Evolutionary conservation across 805 yeast genomes (phyloP), one percentile per base, ranked within the genome.

Genomic region (Wickerhamomyces sydowiorum): DNA sequence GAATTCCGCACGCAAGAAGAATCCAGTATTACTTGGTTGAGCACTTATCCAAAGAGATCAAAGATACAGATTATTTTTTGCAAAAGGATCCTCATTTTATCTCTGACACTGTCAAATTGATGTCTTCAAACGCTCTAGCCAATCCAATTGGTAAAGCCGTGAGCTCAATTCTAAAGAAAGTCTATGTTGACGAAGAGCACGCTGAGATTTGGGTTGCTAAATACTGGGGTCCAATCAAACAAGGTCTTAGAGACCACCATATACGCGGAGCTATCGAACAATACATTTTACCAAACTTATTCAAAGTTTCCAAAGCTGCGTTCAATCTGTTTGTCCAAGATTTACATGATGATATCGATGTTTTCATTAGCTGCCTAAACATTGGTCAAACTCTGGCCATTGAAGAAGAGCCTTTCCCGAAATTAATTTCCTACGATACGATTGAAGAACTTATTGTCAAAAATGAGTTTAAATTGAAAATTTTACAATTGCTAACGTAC

Each of bases 1-100:
- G 52, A 20, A 57, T 77, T 39, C 70, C 82, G 7, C 58, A 65
- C 22, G 69, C 75, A 15, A 70, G 79, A 61, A 72, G 87, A 50
- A 85, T 79, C 5, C 64, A 75, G 29, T 86, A 81, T 53, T 75
- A 76, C 44, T 59, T 82, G 48, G 52, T 83, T 12, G 93, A 85
- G 39, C 56, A 67, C 1, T 60, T 87, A 20, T 65, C 76, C 7
- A 73, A 69, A 50, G 75, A 75, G 30, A 54, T 75, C 7, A 29
- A 45, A 1, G 70, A 74, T 15, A 61, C 73, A 7, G 51, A 60
- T 0, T 51, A 53, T 25, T 61, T 87, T 9, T 39, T 81, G 2
- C 48, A 55, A 1, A 41, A 58, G 5, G 69, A 69, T 28, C 79
- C 84, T 1, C 35, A 49, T 1, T 78, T 84, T 45, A 60, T 78